Evolutionary conservation across 306 rosid species (phyloP), one percentile per base, ranked within the genome.

Genomic region (Ochetophila trinervis): DNA sequence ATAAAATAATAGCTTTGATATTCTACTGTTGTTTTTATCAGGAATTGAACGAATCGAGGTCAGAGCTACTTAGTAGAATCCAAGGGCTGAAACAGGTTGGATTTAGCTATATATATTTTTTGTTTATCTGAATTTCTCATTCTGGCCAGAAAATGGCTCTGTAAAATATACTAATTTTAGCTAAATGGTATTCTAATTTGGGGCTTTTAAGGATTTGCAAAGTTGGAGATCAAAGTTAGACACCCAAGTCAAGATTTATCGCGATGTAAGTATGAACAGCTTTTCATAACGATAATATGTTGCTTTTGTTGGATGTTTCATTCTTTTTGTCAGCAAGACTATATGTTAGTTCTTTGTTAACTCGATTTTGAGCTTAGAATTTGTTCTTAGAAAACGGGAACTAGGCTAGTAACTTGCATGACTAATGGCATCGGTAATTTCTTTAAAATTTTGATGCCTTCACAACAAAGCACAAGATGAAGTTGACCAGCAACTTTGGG

Each of bases 41-140:
- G 97, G 97, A 94, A 75, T 76, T 94, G 74, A 90, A 83, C 66
- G 90, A 94, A 68, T 90, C 99, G 2, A 88, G 99, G 80, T 75
- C 95, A 5, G 99, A 94, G 84, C 88, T 94, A 67, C 87, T 86
- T 23, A 73, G 65, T 50, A 82, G 97, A 79, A 83, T 94, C 77
- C 97, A 90, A 79, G 78, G 85, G 40, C 74, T 94, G 80, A 94
- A 94, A 78, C 89, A 88, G 91, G 99, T 27, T 47, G 24, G 32
- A 3, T 57, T 66, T 19, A 32, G 22, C 53, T 47, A 4, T 7
- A 14, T 6, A 11, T 8, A 8, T 65, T 53, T 66, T 45, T 50
- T n/a, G 19, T 6, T 4, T 18, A 14, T 50, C 17, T 17, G 16
- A 15, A 8, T 50, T 19, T 16, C 5, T 14, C 5, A 13, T 16